Evolutionary conservation across 805 yeast species (phyloP), one percentile per base, ranked within the genome.

Genomic region (Pichia eremophila): DNA sequence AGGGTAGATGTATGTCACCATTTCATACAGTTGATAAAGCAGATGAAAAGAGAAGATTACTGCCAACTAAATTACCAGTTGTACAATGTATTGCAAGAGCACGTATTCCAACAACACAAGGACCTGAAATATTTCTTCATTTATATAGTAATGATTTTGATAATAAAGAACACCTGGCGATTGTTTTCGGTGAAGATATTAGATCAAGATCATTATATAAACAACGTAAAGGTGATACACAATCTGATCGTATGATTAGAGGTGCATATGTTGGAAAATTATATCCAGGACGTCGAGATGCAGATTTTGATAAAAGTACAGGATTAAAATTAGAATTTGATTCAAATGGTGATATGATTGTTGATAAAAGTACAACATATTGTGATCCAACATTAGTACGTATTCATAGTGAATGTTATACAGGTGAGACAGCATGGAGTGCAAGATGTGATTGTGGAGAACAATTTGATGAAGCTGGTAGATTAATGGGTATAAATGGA

Each of bases 381-480:
- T 9, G 19, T 11, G 55, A 71, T 18, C 74, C 80, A 4, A 80
- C 83, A 1, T 66, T 91, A 52, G 95, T 85, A 5, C 74, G 99
- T 51, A 89, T 93, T 55, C 99, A 93, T 62, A 85, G 95, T 4
- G 99, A 93, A 63, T 93, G 99, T 66, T 93, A 91, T 69, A 93
- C 99, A 0, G 99, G 99, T 3, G 99, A 93, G 62, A 93, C 97
- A 1, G 98, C 97, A 10, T 93, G 99, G 99, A 81, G 91, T 49
- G 98, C 99, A 1, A 76, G 99, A 47, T 93, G 99, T 66, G 99
- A 93, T 66, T 93, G 99, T 68, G 99, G 99, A 19, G 99, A 93
- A 66, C 99, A 93, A 69, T 86, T 93, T 58, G 97, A 93, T 65
- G 96, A 95, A 66, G 98, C 98, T 2, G 99, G 97, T 9, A 75